Conservation (phyloP, 371 early-diverging fungal genomes). For the Spiromyces aspiralis region DNA sequence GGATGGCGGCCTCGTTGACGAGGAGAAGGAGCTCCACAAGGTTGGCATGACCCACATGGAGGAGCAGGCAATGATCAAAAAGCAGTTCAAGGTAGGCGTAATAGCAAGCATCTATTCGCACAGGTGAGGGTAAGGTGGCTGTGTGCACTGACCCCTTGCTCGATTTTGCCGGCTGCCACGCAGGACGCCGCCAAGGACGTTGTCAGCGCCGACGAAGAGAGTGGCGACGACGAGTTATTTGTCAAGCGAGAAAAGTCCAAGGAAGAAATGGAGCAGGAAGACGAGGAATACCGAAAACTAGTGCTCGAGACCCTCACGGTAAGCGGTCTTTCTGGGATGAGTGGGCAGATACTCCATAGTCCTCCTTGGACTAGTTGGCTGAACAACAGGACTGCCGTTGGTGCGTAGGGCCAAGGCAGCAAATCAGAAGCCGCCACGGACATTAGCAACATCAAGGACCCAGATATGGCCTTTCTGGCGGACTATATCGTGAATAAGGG, state of each 20-base stretch:
- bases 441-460: slow-evolving; percentile 1
- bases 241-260: slow-evolving; percentile 47
- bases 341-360: too few species aligned
- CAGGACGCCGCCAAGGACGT: slow-evolving; percentile 25
- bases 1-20: slow-evolving; percentile 52
- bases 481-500: slow-evolving; percentile 79
- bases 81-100: slow-evolving; percentile 39
- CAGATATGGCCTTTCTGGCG: slow-evolving; percentile 76
- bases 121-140: too few species aligned
- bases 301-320: slow-evolving; percentile 58
- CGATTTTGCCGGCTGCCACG: too few species aligned
- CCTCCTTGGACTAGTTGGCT: too few species aligned
- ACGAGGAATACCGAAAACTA: slow-evolving; percentile 66
- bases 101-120: too few species aligned
- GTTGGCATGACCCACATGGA: slow-evolving; percentile 46
- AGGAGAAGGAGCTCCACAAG: slow-evolving; percentile 22
- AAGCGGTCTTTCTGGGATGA: too few species aligned
- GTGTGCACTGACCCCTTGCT: too few species aligned
- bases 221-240: slow-evolving; percentile 46
- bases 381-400: too few species aligned
- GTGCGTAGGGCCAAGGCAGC: too few species aligned
- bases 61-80: slow-evolving; percentile 69
- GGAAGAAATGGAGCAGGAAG: slow-evolving; percentile 58
- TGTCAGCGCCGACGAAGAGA: slow-evolving; percentile 35
- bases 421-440: not conserved